A percentile compares a stretch with the other conserved stretches of the same genome.
Evolutionary conservation across 148 eudicot genomes (phyloP).

Genomic region (Rhododendron ovatum): DNA sequence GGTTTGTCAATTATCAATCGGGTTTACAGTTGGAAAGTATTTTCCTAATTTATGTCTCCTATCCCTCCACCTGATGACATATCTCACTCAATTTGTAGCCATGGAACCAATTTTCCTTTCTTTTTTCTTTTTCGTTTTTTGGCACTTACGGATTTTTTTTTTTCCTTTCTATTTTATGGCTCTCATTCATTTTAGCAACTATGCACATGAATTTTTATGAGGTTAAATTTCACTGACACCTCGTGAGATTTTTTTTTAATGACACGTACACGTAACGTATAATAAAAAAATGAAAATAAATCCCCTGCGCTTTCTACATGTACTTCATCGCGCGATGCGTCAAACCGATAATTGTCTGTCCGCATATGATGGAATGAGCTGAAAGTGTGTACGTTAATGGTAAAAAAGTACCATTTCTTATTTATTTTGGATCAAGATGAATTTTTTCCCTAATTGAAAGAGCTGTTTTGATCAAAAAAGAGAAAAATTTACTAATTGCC

Average conservation of each 20-base stretch:
- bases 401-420: no score
- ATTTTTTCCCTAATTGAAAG: not conserved
- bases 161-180: no score
- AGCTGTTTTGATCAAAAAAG: not conserved
- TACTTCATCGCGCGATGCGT: no score
- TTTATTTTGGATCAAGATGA: no score
- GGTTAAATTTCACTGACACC: no score
- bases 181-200: no score
- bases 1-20: constrained; percentile 23
- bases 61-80: not conserved
- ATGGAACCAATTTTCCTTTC: not conserved
- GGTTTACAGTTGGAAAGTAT: not conserved
- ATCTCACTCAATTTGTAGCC: not conserved
- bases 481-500: not conserved
- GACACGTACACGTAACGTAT: no score
- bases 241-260: no score
- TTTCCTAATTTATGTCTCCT: not conserved
- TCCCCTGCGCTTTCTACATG: not conserved
- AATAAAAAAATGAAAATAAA: no score
- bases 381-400: no score
- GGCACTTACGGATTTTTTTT: not conserved
- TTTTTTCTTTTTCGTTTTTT: not conserved
- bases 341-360: no score
- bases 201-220: no score
- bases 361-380: not conserved